Percentiles rank a stretch among this genome's conserved stretches.
These are phyloP conservation scores for Carex littledalei DNA, from an alignment of 176 grass and related monocot genomes.

Conservation along the genomic window DNA sequence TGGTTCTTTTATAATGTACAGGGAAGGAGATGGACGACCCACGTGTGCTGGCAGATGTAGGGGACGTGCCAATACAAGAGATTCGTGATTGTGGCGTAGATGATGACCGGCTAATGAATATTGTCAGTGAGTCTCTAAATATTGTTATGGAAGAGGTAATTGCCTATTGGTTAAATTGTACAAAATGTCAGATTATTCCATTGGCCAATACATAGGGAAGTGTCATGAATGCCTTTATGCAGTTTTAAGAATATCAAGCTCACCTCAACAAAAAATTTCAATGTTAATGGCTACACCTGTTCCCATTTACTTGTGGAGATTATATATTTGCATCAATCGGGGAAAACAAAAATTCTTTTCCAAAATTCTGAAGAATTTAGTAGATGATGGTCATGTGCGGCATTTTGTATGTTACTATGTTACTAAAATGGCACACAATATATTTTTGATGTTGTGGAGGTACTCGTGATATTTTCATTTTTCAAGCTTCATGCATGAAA, in stretches of 20 bases:
- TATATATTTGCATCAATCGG: neutral
- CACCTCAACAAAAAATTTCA: neutral
- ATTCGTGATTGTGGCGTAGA: conserved; percentile 86
- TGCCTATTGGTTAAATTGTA: neutral
- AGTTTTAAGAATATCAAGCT: neutral
- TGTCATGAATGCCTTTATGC: neutral
- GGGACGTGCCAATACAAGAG: conserved; percentile 95
- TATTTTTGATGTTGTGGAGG: neutral
- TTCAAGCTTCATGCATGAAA: neutral
- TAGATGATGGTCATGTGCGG: neutral
- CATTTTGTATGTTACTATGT: neutral
- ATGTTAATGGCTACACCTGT: neutral
- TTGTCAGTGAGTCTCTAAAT: conserved; percentile 91
- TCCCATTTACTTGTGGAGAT: neutral
- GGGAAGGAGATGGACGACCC: conserved; percentile 96
- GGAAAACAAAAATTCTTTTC: neutral
- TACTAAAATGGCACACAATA: neutral
- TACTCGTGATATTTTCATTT: neutral
- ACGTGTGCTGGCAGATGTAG: conserved; percentile 91
- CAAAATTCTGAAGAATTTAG: neutral
- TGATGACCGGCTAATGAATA: conserved; percentile 81
- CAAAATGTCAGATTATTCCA: neutral
- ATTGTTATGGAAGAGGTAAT: conserved; percentile 87
- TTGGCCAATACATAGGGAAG: neutral
- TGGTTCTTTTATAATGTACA: conserved; percentile 19